Evolutionary conservation across 345 rosid species (phyloP).

Genomic region (Triadica sebifera): DNA sequence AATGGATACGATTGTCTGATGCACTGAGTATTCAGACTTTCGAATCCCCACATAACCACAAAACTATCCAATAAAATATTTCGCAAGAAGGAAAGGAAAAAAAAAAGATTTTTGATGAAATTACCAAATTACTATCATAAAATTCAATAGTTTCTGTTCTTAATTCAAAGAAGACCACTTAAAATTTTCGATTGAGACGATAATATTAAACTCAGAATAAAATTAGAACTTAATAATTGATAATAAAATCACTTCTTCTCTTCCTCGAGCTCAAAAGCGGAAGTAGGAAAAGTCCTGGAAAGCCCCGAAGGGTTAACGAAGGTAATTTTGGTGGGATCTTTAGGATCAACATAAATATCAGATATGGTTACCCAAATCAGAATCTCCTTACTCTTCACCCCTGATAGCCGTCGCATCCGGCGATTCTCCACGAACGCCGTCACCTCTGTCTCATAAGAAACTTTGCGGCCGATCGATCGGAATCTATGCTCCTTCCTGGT

Average conservation of each 20-base stretch:
- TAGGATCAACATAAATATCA: slow-evolving; percentile 42
- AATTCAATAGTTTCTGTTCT: too few relatives aligned
- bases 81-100: too few relatives aligned
- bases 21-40: too few relatives aligned
- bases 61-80: too few relatives aligned
- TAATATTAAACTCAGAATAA: too few relatives aligned
- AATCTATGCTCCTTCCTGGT: slow-evolving; percentile 42
- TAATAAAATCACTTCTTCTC: background rate
- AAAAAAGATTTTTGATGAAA: too few relatives aligned
- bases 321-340: slow-evolving; percentile 35
- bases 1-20: too few relatives aligned
- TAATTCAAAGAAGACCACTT: too few relatives aligned
- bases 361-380: slow-evolving; percentile 56
- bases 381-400: slow-evolving; percentile 59
- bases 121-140: too few relatives aligned
- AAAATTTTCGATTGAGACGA: too few relatives aligned
- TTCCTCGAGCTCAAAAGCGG: slow-evolving; percentile 45
- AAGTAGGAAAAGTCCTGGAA: slow-evolving; percentile 50
- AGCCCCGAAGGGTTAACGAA: slow-evolving; percentile 49
- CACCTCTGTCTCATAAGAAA: slow-evolving; percentile 50
- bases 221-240: background rate
- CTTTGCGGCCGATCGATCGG: slow-evolving; percentile 34
- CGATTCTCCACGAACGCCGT: slow-evolving; percentile 51
- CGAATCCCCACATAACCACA: too few relatives aligned
- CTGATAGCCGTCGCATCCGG: slow-evolving; percentile 43